phyloP scores from a whole-genome alignment of 2,329 filamentous ascomycete species.

The Colletotrichum horii region DNA sequence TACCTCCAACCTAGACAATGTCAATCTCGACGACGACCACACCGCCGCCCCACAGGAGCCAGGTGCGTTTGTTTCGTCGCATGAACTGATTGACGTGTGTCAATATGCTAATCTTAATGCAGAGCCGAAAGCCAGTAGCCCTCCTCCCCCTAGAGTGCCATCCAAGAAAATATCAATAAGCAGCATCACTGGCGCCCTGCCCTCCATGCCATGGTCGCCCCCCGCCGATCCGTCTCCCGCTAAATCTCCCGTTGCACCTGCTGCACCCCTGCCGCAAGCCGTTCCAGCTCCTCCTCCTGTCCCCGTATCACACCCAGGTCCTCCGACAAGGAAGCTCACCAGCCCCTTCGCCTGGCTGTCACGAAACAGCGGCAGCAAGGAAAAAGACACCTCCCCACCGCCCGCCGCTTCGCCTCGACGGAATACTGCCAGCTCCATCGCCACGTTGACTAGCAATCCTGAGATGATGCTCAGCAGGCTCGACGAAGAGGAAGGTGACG shows the following conservation, averaged over 20 bases:
- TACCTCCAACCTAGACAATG: slow-evolving; percentile 59
- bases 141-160: slow-evolving; percentile 41
- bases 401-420: slow-evolving; percentile 52
- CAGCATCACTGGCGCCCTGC: slow-evolving; percentile 75
- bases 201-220: slow-evolving; percentile 75
- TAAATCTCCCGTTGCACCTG: slow-evolving; percentile 47
- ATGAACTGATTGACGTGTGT: slow-evolving; percentile 22
- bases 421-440: slow-evolving; percentile 81
- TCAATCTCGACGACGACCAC: slow-evolving; percentile 70
- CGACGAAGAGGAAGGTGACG: slow-evolving; percentile 71
- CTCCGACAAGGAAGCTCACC: slow-evolving; percentile 73
- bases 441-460: slow-evolving; percentile 79
- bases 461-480: slow-evolving; percentile 79
- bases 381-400: slow-evolving; percentile 61
- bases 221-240: slow-evolving; percentile 53
- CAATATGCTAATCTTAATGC: slow-evolving; percentile 9
- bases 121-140: slow-evolving; percentile 29
- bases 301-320: slow-evolving; percentile 36
- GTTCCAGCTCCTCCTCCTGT: slow-evolving; percentile 29
- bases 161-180: slow-evolving; percentile 67
- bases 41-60: slow-evolving; percentile 33
- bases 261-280: slow-evolving; percentile 33
- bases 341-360: slow-evolving; percentile 90
- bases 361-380: slow-evolving; percentile 66
- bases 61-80: slow-evolving; percentile 32